phyloP scores from a whole-genome alignment of 768 basidiomycete genomes.

The Kwoniella shandongensis region DNA sequence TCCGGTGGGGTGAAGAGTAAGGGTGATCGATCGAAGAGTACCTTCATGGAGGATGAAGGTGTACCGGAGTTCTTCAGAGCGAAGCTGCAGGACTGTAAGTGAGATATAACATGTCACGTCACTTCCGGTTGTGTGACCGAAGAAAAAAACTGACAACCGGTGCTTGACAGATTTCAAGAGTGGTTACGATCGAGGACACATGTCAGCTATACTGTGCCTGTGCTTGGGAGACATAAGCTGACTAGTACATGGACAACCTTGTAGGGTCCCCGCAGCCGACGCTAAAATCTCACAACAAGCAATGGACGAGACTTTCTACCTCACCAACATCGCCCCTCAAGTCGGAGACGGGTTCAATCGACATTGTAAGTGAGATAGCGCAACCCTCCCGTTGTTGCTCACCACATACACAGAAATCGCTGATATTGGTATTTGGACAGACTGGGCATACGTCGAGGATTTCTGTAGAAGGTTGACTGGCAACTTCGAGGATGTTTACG shows the following conservation, averaged over 20 bases:
- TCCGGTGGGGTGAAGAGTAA: conserved; percentile 35
- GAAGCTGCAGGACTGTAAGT: conserved; percentile 69
- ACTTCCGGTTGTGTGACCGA: too few relatives aligned
- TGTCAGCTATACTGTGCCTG: conserved; percentile 62
- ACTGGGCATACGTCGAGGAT: conserved; percentile 95
- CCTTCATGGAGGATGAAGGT: conserved; percentile 77
- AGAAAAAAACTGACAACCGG: conserved; percentile 1
- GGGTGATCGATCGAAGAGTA: conserved; percentile 73
- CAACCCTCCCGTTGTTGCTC: neutral
- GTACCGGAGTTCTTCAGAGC: conserved; percentile 78
- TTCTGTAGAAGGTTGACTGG: conserved; percentile 88
- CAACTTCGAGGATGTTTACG: conserved; percentile 90
- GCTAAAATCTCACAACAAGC: conserved; percentile 86
- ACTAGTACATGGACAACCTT: neutral
- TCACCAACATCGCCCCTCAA: conserved; percentile 97
- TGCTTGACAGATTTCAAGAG: conserved; percentile 68
- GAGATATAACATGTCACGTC: neutral
- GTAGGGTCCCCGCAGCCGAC: conserved; percentile 93
- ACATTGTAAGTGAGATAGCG: conserved; percentile 67
- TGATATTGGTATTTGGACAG: conserved; percentile 55
- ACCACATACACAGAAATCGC: neutral
- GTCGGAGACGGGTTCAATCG: conserved; percentile 97
- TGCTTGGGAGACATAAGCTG: neutral
- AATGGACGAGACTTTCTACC: conserved; percentile 93
- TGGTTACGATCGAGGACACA: conserved; percentile 95